Evolutionary conservation across 2,329 filamentous ascomycete genomes (phyloP).

Genomic region (Colletotrichum gigasporum): DNA sequence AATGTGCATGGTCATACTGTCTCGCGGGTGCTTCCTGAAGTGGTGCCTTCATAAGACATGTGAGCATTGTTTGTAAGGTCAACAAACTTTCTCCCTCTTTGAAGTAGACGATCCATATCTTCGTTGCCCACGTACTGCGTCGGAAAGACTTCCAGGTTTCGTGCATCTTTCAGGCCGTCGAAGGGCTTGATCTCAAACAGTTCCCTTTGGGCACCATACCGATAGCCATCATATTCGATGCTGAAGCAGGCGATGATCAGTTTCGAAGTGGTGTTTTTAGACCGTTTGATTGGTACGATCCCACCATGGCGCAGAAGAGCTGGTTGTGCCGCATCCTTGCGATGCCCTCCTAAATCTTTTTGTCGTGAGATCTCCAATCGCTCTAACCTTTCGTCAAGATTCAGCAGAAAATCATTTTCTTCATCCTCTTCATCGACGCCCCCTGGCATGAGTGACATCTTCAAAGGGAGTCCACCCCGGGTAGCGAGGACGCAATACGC

Average conservation of each 20-base stretch:
- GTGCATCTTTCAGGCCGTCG: conserved; percentile 36
- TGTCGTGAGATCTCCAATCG: too few relatives aligned
- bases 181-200: conserved; percentile 38
- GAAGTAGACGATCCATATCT: background rate
- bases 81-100: conserved; percentile 33
- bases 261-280: background rate
- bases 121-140: background rate
- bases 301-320: background rate
- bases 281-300: background rate
- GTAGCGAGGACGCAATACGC: conserved; percentile 32
- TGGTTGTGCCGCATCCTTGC: background rate
- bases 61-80: conserved; percentile 36
- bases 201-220: conserved; percentile 33
- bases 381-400: background rate
- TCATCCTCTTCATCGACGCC: background rate
- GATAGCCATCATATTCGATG: conserved; percentile 38
- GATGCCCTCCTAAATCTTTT: too few relatives aligned
- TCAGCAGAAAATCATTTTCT: background rate
- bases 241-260: conserved; percentile 36
- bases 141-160: conserved; percentile 31
- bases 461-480: conserved; percentile 28
- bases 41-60: conserved; percentile 40
- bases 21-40: conserved; percentile 34
- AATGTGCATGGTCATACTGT: conserved; percentile 35
- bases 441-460: background rate